Evolutionary conservation across 768 basidiomycete species (phyloP), one percentile per base, ranked within the genome.

Genomic region (Pisolithus tinctorius): DNA sequence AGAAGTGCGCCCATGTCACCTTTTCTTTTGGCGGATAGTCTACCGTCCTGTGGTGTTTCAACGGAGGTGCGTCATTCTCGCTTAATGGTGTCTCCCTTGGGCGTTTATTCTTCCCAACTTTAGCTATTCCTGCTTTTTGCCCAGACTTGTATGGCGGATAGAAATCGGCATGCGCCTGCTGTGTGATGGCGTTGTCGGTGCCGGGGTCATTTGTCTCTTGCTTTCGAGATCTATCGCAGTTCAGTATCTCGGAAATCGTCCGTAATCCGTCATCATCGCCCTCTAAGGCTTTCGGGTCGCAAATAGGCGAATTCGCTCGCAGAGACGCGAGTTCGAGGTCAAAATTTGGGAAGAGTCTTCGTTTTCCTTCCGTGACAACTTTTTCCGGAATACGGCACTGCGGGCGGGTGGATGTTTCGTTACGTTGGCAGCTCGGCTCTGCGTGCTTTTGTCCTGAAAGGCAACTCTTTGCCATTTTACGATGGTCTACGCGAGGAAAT

Each of bases 301-400:
- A 27, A 17, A 53, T 36, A 39, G 63, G 45, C 8, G 68, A 66
- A 25, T 48, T 48, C 56, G 51, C 52, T 57, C 63, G 54, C 47
- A 62, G 48, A 42, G 60, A 57, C 43, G 76, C 63, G 44, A 84
- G 74, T 47, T 78, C 69, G 23, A 84, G 55, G 52, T 79, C 71
- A 54, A 81, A 81, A 53, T 79, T 70, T 25, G 76, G 72, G 3
- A 58, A 53, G 7, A 64, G 37, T 53, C 58, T 37, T 14, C n/a
- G 43, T 36, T 45, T 48, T 20, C 48, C 39, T 46, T 39, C 49
- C 48, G 45, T 53, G 6, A 46, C 43, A n/a, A 13, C 34, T 20
- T 54, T 46, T 8, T 70, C 67, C n/a, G 78, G 55, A 58, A 79
- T 83, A 60, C 79, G 59, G 26, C 74, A 72, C 48, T 70, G 68